Percentiles rank a stretch among this genome's conserved stretches.
These are phyloP conservation scores for Penicillium simplicissimum DNA, from an alignment of 495 filamentous ascomycete genomes.

Conservation along the genomic window DNA sequence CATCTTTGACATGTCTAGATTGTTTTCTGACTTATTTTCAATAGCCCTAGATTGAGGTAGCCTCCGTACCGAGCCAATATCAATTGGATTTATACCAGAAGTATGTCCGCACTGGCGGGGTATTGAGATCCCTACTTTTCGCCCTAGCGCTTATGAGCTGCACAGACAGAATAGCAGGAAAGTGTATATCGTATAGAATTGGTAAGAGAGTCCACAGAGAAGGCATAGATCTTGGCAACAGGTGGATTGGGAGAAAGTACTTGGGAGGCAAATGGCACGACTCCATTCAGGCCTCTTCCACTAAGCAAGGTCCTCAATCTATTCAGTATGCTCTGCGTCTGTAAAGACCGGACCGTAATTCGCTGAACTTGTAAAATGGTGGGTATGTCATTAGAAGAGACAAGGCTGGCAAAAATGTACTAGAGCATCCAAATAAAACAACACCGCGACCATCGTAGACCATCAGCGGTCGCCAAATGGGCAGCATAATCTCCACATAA, in stretches of 20 bases:
- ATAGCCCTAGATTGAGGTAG: too few species aligned
- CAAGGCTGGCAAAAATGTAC: background rate
- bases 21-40: too few species aligned
- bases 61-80: background rate
- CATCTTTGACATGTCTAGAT: too few species aligned
- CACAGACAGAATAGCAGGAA: too few species aligned
- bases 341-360: background rate
- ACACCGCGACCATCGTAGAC: background rate
- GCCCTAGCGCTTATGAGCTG: too few species aligned
- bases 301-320: background rate
- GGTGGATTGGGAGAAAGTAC: too few species aligned
- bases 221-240: too few species aligned
- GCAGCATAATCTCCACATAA: background rate
- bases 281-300: too few species aligned
- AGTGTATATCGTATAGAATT: too few species aligned
- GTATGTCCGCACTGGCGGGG: background rate
- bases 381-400: slow-evolving; percentile 5
- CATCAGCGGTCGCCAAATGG: background rate
- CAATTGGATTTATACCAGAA: background rate
- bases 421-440: background rate
- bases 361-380: background rate
- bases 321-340: background rate
- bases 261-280: too few species aligned
- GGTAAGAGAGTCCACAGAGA: too few species aligned
- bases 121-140: too few species aligned